Evolutionary conservation across 2,329 filamentous ascomycete genomes (phyloP).

Genomic region (Cercospora berteroae): DNA sequence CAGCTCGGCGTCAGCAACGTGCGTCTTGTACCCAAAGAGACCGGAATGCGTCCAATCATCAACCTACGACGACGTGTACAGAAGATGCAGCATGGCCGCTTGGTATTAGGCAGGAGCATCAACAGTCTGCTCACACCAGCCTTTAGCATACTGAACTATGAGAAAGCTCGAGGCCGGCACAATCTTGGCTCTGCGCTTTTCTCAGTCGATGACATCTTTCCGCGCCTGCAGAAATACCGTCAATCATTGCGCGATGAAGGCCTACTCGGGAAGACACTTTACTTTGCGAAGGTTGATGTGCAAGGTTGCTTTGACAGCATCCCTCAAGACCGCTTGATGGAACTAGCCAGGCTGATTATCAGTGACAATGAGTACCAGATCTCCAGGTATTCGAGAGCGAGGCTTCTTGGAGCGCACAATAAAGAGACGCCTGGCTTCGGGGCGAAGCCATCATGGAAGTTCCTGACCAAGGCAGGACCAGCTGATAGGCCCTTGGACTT

Average conservation of each 20-base stretch:
- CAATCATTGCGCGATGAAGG: slow-evolving; percentile 42
- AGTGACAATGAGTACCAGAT: slow-evolving; percentile 65
- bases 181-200: slow-evolving; percentile 77
- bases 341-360: slow-evolving; percentile 60
- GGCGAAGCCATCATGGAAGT: slow-evolving; percentile 41
- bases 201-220: slow-evolving; percentile 77
- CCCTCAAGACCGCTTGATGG: slow-evolving; percentile 71
- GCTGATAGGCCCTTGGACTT: slow-evolving; percentile 35
- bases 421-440: slow-evolving; percentile 36
- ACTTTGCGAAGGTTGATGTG: slow-evolving; percentile 91
- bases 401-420: slow-evolving; percentile 44
- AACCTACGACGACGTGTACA: slow-evolving; percentile 71
- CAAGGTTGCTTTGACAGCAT: slow-evolving; percentile 93
- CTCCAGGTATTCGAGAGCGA: slow-evolving; percentile 71
- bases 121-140: slow-evolving; percentile 71
- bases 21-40: slow-evolving; percentile 76
- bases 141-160: slow-evolving; percentile 72
- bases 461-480: slow-evolving; percentile 42
- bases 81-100: slow-evolving; percentile 53
- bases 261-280: slow-evolving; percentile 53
- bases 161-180: slow-evolving; percentile 58
- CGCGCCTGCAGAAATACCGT: slow-evolving; percentile 69
- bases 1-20: slow-evolving; percentile 74
- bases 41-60: slow-evolving; percentile 76
- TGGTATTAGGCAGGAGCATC: slow-evolving; percentile 61